Base-by-base conservation (phyloP, 495 filamentous ascomycete species). In the Aspergillus wentii region DNA sequence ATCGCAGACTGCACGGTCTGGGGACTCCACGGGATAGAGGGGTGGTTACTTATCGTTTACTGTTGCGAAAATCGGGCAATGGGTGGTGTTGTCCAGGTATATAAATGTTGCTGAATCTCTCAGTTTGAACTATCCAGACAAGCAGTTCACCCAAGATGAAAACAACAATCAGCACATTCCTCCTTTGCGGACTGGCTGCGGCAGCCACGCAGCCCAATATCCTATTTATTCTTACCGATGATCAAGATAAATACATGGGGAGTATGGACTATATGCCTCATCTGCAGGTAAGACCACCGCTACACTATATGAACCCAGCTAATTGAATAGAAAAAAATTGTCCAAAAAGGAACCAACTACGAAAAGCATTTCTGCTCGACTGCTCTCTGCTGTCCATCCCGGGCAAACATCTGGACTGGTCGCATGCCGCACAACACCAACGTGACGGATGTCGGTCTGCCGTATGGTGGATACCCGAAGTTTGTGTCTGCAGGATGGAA, bases 341-440 rank as follows among this genome's bases (percentile, higher is more conserved):
- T 61, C 13, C 45, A 74, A 17, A 54, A 71, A 33, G 78, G 78
- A 10, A 74, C 68, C 8, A 61, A 51, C 1, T 80, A 66, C 40
- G 54, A 58, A 38, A 62, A 65, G 15, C 76, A 82, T 43, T 80
- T 69, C 48, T 75, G 72, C 55, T 74, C 76, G 7, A 72, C 69
- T 9, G 74, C 76, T 10, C 58, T 80, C 21, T 82, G 78, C 52
- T 82, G 78, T 30, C 78, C 78, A 2, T 70, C 73, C 3, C 57
- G 78, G 8, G 77, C 74, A 0, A 74, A 68, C n/a, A 44, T 82
- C 5, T 72, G 59, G 74, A 82, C 79, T 2, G 80, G 80, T 5
- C 74, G 74, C 49, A 65, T 69, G 30, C 72, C 78, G 5, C 81
- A 84, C 57, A 84, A 84, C 48, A 83, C 82, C 25, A 85, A 85